Percentiles rank a stretch among this genome's conserved stretches.
Conservation (phyloP, 805 yeast genomes). For the Candida ulmi region DNA sequence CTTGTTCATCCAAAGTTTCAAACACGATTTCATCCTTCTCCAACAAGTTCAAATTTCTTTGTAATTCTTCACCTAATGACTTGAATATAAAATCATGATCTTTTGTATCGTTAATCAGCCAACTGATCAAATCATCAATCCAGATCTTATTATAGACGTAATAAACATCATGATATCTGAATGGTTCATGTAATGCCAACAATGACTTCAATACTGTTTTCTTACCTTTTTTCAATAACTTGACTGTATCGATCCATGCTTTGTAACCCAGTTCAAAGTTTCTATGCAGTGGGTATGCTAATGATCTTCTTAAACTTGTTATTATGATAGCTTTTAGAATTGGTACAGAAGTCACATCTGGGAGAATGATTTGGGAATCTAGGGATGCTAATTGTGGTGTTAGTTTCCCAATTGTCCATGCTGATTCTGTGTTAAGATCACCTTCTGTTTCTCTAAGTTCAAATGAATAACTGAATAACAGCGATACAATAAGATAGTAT, state of each 20-base stretch:
- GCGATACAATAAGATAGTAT: slow-evolving; percentile 56
- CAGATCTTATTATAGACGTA: slow-evolving; percentile 77
- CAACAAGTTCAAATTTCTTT: slow-evolving; percentile 33
- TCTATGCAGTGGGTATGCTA: slow-evolving; percentile 77
- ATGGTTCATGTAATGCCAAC: slow-evolving; percentile 60
- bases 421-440: slow-evolving; percentile 75
- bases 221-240: slow-evolving; percentile 62
- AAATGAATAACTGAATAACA: slow-evolving; percentile 69
- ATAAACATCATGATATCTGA: slow-evolving; percentile 78
- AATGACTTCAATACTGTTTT: slow-evolving; percentile 55
- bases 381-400: slow-evolving; percentile 72
- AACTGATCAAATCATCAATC: slow-evolving; percentile 70
- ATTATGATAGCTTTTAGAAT: slow-evolving; percentile 49
- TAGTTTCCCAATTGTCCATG: slow-evolving; percentile 90
- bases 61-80: slow-evolving; percentile 60
- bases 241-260: slow-evolving; percentile 74
- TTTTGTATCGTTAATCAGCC: slow-evolving; percentile 56
- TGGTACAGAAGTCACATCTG: slow-evolving; percentile 18
- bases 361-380: slow-evolving; percentile 49
- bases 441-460: slow-evolving; percentile 72
- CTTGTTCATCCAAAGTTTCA: slow-evolving; percentile 43
- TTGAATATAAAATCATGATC: slow-evolving; percentile 56
- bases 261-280: slow-evolving; percentile 51
- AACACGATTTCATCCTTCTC: slow-evolving; percentile 45
- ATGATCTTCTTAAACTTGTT: slow-evolving; percentile 65